Percentiles rank a stretch among this genome's conserved stretches.
Conservation (phyloP, 2,329 filamentous ascomycete species). For the Raffaelea albimanens region DNA sequence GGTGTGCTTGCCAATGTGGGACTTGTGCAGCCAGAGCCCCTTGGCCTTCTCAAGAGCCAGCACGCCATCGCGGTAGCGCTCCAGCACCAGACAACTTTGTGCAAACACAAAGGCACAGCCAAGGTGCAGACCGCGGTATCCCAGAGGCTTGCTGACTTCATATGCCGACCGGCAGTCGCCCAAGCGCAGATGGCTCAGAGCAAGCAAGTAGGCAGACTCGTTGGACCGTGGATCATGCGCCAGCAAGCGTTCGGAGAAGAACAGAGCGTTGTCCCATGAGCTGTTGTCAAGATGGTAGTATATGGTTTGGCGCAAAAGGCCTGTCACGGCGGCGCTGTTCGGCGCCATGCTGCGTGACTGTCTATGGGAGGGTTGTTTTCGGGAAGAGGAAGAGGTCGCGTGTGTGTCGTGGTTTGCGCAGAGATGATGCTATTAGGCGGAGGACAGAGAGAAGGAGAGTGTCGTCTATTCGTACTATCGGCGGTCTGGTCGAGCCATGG, state of each 20-base stretch:
- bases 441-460: background rate
- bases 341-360: conserved; percentile 37
- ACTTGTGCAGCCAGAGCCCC: conserved; percentile 64
- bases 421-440: background rate
- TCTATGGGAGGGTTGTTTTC: background rate
- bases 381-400: background rate
- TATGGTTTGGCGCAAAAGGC: conserved; percentile 49
- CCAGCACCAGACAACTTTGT: conserved; percentile 74
- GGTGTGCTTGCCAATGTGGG: conserved; percentile 73
- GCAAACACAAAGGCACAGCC: conserved; percentile 90
- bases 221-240: conserved; percentile 74
- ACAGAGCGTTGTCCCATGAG: conserved; percentile 80
- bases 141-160: conserved; percentile 66
- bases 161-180: conserved; percentile 79
- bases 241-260: conserved; percentile 78
- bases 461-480: conserved; percentile 3
- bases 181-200: conserved; percentile 74
- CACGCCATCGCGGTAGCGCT: conserved; percentile 72
- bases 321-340: conserved; percentile 37
- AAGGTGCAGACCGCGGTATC: conserved; percentile 62
- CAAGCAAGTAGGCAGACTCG: conserved; percentile 74
- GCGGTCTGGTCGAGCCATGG: background rate
- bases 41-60: conserved; percentile 74
- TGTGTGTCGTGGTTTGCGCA: background rate
- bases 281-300: conserved; percentile 80